These are phyloP conservation scores for Lactifluus volemus DNA, from an alignment of 768 basidiomycete genomes.

Conservation along the genomic window DNA sequence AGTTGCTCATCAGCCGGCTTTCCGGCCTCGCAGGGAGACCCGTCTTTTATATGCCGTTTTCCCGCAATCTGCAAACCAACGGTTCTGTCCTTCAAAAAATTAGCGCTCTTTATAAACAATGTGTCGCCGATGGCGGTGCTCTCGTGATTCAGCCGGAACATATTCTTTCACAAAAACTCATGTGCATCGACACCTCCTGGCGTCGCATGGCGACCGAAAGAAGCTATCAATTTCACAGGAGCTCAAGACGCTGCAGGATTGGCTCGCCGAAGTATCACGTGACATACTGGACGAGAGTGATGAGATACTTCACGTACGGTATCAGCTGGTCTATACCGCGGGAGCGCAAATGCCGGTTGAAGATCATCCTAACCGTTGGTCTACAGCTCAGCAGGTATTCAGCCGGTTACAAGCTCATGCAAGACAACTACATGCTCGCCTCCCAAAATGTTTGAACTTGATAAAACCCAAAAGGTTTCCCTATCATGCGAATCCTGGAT, in stretches of 20 bases:
- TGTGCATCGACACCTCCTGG: constrained; percentile 33
- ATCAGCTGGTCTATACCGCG: no score
- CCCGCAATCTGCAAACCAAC: constrained; percentile 28
- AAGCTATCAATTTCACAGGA: neutral
- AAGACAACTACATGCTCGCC: neutral
- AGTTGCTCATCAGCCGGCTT: constrained; percentile 35
- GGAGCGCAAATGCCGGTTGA: neutral
- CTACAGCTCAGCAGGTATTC: constrained; percentile 34
- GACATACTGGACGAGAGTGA: constrained; percentile 16
- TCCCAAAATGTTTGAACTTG: neutral
- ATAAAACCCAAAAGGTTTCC: neutral
- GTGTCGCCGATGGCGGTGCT: constrained; percentile 32
- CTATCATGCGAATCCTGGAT: neutral
- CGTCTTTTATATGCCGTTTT: constrained; percentile 43
- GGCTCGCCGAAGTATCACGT: neutral
- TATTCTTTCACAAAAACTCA: constrained; percentile 28
- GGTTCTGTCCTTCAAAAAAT: constrained; percentile 22
- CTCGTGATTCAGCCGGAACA: constrained; percentile 38
- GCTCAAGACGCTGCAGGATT: neutral
- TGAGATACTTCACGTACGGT: no score
- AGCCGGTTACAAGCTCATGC: constrained; percentile 20
- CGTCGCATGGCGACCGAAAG: neutral
- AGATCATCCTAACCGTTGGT: constrained; percentile 43
- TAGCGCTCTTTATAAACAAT: constrained; percentile 29
- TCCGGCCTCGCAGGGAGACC: constrained; percentile 37